Evolutionary conservation across 306 rosid species (phyloP).

Genomic region (Clitoria ternatea): DNA sequence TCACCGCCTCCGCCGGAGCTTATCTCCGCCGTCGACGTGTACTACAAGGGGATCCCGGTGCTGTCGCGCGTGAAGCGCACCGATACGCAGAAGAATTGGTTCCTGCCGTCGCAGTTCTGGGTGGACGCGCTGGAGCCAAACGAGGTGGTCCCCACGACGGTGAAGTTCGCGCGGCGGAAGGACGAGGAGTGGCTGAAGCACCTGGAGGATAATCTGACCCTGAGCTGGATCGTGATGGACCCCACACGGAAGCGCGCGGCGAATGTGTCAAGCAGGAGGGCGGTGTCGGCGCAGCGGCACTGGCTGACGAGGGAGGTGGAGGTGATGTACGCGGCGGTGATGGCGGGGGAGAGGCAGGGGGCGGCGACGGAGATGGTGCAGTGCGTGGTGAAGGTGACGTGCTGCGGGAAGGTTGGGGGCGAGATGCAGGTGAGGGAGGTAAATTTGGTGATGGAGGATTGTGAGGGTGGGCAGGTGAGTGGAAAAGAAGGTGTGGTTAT

Average conservation of each 20-base stretch:
- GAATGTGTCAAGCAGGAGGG: slow-evolving; percentile 57
- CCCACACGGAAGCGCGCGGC: slow-evolving; percentile 45
- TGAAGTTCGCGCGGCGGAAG: slow-evolving; percentile 23
- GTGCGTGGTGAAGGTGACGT: slow-evolving; percentile 58
- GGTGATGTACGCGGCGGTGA: slow-evolving; percentile 41
- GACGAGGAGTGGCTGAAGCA: slow-evolving; percentile 35
- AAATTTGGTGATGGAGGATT: slow-evolving; percentile 62
- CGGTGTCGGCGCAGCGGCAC: slow-evolving; percentile 61
- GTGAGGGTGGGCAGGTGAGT: slow-evolving; percentile 58
- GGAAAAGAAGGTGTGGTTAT: slow-evolving; percentile 61
- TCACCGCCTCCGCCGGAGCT: slow-evolving; percentile 24
- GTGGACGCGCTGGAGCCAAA: slow-evolving; percentile 52
- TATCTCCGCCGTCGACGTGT: slow-evolving; percentile 69
- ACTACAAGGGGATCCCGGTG: slow-evolving; percentile 40
- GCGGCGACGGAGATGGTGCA: slow-evolving; percentile 33
- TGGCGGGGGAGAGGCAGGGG: slow-evolving; percentile 26
- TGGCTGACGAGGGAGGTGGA: slow-evolving; percentile 77
- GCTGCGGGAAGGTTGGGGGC: slow-evolving; percentile 50
- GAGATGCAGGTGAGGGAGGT: slow-evolving; percentile 63
- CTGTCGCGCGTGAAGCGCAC: slow-evolving; percentile 49
- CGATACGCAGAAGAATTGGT: slow-evolving; percentile 42
- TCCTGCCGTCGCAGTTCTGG: slow-evolving; percentile 47
- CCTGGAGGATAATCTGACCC: slow-evolving; percentile 44
- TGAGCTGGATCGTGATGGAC: slow-evolving; percentile 78
- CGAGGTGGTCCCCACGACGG: slow-evolving; percentile 46